These are phyloP conservation scores for Monilinia laxa DNA, from an alignment of 2,329 filamentous ascomycete species.

Conservation along the genomic window DNA sequence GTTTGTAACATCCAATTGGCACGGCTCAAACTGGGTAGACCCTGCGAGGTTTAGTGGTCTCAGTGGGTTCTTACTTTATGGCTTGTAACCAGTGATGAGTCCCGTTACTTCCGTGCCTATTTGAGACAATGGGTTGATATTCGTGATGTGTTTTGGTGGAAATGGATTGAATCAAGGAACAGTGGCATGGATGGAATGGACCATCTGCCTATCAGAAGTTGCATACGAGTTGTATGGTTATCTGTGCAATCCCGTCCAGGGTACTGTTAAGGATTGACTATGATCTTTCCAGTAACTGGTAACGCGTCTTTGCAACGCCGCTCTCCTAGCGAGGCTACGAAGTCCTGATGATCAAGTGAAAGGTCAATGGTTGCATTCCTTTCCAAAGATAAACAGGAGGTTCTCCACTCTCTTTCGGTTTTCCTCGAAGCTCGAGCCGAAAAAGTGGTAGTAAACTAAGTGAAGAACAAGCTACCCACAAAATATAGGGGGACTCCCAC, in stretches of 20 bases:
- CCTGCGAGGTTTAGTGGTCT: background rate
- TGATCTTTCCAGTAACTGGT: constrained; percentile 14
- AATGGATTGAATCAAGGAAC: constrained; percentile 10
- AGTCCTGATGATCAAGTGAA: constrained; percentile 11
- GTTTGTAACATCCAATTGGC: constrained; percentile 10
- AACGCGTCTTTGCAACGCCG: constrained; percentile 16
- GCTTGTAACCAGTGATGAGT: constrained; percentile 9
- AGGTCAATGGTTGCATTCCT: constrained; percentile 6
- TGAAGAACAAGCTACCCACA: constrained; percentile 7
- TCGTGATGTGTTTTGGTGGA: constrained; percentile 10
- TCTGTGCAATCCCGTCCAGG: constrained; percentile 1
- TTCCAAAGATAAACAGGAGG: constrained; percentile 8
- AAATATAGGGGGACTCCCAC: constrained; percentile 11
- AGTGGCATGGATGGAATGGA: constrained; percentile 14
- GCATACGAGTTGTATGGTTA: constrained; percentile 1
- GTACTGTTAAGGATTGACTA: background rate
- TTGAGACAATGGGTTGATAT: constrained; percentile 18
- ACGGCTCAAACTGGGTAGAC: background rate
- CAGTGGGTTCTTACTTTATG: background rate
- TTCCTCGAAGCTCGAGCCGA: background rate
- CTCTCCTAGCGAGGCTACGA: constrained; percentile 23
- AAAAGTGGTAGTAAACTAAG: background rate
- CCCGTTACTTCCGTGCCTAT: background rate
- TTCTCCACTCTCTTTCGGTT: constrained; percentile 1
- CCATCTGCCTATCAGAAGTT: constrained; percentile 10